Percentiles rank a stretch among this genome's conserved stretches.
Evolutionary conservation across 139 green algal genomes (phyloP).

Genomic region (Dunaliella primolecta): DNA sequence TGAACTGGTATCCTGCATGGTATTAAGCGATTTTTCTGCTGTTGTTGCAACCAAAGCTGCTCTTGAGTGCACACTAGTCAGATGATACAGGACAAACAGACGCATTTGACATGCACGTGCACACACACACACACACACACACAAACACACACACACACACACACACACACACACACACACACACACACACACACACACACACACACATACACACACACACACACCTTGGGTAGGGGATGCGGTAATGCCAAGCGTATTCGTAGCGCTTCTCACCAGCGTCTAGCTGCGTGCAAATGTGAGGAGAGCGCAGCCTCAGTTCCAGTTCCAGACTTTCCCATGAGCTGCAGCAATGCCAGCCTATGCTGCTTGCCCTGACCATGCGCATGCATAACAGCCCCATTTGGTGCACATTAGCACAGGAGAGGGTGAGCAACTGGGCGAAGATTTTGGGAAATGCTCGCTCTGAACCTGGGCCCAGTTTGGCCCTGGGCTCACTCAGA

Average conservation of each 20-base stretch:
- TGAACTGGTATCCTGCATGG: not conserved
- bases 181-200: not conserved
- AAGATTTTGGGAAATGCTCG: no score
- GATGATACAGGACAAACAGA: no score
- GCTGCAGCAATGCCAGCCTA: not conserved
- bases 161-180: not conserved
- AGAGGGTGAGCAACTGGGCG: no score
- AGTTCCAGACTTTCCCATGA: no score
- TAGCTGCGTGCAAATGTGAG: slow-evolving; percentile 14
- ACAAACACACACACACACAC: not conserved
- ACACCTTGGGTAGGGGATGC: slow-evolving; percentile 27
- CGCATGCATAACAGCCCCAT: not conserved
- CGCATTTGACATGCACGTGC: not conserved
- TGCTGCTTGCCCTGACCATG: not conserved
- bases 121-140: not conserved
- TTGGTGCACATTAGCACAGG: not conserved
- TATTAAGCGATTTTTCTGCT: no score
- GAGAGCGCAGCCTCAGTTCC: no score
- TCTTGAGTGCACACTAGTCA: no score
- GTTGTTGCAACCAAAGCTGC: no score
- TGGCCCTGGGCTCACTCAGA: no score
- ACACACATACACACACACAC: not conserved
- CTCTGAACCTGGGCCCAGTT: no score
- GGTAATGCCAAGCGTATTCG: slow-evolving; percentile 35
- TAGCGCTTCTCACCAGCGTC: slow-evolving; percentile 21